Percentiles rank a stretch among this genome's conserved stretches.
These are phyloP conservation scores for Xylaria polymorpha DNA, from an alignment of 2,329 filamentous ascomycete species.

Conservation along the genomic window DNA sequence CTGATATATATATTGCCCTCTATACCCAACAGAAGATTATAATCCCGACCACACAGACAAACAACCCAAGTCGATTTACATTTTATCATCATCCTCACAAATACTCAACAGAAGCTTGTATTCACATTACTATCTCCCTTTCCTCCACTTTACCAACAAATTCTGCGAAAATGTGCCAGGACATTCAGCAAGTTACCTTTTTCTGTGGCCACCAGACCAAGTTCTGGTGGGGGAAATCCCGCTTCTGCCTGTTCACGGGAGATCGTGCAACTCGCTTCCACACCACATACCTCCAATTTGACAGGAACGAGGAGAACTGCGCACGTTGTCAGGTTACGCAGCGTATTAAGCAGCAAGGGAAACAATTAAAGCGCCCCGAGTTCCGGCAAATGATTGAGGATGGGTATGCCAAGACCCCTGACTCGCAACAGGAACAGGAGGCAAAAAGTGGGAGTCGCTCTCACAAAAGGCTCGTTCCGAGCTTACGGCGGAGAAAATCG, in stretches of 20 bases:
- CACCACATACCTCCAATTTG: not conserved
- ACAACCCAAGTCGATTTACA: not conserved
- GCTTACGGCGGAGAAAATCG: not conserved
- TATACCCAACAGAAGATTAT: not conserved
- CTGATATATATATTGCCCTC: not conserved
- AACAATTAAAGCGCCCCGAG: not conserved
- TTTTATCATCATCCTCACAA: not conserved
- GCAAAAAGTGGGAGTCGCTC: not conserved
- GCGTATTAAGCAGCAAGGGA: not conserved
- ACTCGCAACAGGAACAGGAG: not conserved
- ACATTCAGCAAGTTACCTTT: slow-evolving; percentile 26
- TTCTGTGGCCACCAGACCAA: slow-evolving; percentile 21
- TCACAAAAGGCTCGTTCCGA: not conserved
- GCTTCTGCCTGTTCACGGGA: slow-evolving; percentile 25
- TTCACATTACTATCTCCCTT: not conserved
- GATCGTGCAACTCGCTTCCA: slow-evolving; percentile 4
- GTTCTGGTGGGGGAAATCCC: slow-evolving; percentile 16
- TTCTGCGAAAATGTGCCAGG: slow-evolving; percentile 24
- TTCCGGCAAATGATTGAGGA: not conserved
- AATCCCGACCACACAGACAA: not conserved
- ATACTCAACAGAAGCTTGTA: not conserved
- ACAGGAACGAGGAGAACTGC: not conserved
- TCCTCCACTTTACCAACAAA: too few species aligned
- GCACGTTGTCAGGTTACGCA: not conserved
- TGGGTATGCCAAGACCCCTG: not conserved